These are phyloP conservation scores for Chiua virens DNA, from an alignment of 768 basidiomycete genomes.

Conservation along the genomic window DNA sequence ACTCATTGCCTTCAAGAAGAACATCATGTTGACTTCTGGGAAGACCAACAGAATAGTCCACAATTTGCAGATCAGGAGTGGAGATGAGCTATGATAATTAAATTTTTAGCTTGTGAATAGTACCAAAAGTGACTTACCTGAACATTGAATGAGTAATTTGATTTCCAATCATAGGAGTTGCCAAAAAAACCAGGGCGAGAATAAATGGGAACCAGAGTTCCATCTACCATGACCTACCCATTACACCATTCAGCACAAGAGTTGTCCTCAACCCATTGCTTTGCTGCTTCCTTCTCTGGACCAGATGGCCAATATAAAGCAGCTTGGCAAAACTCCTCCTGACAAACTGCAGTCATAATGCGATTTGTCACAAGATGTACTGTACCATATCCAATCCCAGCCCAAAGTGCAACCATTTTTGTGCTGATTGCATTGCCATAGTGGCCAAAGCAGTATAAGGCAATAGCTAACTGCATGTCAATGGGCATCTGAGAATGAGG, in stretches of 20 bases:
- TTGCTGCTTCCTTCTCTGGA: constrained; percentile 35
- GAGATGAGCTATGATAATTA: constrained; percentile 12
- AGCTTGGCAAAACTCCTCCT: not conserved
- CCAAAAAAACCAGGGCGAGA: constrained; percentile 33
- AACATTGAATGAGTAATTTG: constrained; percentile 1
- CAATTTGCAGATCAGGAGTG: constrained; percentile 2
- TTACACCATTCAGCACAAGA: constrained; percentile 36
- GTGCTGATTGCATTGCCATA: not conserved
- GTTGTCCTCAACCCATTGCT: constrained; percentile 36
- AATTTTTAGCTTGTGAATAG: not conserved
- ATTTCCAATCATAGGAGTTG: constrained; percentile 27
- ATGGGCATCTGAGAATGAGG: too few relatives aligned
- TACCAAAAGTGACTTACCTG: not conserved
- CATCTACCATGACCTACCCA: constrained; percentile 42
- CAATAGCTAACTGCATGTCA: too few relatives aligned
- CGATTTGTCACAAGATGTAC: not conserved
- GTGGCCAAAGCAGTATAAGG: too few relatives aligned
- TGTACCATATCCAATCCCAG: not conserved
- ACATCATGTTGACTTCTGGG: constrained; percentile 33
- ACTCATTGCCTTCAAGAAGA: constrained; percentile 20
- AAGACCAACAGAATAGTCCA: constrained; percentile 35
- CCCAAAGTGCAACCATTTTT: constrained; percentile 1
- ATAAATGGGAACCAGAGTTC: constrained; percentile 37
- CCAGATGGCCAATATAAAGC: not conserved
- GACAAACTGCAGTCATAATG: not conserved